Conservation (phyloP, 139 green algal species). For the Picochlorum costavermella region DNA sequence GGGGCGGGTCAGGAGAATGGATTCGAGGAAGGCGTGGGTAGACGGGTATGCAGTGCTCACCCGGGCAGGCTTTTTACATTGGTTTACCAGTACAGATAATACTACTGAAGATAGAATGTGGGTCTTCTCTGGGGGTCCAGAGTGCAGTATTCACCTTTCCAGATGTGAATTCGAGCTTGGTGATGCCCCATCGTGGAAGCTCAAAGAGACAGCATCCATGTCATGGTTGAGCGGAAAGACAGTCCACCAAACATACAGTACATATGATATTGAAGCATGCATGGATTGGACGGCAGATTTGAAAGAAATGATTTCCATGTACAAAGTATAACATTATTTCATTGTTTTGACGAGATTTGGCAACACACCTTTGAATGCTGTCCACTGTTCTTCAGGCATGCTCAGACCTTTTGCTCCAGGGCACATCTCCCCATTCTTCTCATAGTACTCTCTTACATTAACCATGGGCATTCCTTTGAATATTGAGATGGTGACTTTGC, state of each 20-base stretch:
- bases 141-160: slow-evolving; percentile 34
- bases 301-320: slow-evolving; percentile 4
- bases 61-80: slow-evolving; percentile 53
- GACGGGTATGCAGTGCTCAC: slow-evolving; percentile 58
- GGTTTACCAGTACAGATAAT: slow-evolving; percentile 23
- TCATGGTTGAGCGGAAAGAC: slow-evolving; percentile 19
- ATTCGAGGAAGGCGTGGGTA: slow-evolving; percentile 36
- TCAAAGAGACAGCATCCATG: slow-evolving; percentile 36
- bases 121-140: not conserved
- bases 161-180: slow-evolving; percentile 40
- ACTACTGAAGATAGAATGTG: not conserved
- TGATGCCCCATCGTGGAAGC: slow-evolving; percentile 48
- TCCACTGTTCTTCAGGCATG: slow-evolving; percentile 21
- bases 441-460: slow-evolving; percentile 45
- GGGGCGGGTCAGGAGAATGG: slow-evolving; percentile 50
- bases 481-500: not conserved
- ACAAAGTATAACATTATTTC: not conserved
- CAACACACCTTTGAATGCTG: not conserved
- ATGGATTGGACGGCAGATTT: slow-evolving; percentile 25
- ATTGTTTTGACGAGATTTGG: slow-evolving; percentile 4
- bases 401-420: slow-evolving; percentile 34
- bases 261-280: slow-evolving; percentile 14
- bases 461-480: slow-evolving; percentile 10
- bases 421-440: slow-evolving; percentile 35
- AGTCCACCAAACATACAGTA: slow-evolving; percentile 31